A percentile compares a stretch with the other conserved stretches of the same genome.
Evolutionary conservation across 1,284 basidiomycete genomes (phyloP).

Genomic region (Gomphus sp.): DNA sequence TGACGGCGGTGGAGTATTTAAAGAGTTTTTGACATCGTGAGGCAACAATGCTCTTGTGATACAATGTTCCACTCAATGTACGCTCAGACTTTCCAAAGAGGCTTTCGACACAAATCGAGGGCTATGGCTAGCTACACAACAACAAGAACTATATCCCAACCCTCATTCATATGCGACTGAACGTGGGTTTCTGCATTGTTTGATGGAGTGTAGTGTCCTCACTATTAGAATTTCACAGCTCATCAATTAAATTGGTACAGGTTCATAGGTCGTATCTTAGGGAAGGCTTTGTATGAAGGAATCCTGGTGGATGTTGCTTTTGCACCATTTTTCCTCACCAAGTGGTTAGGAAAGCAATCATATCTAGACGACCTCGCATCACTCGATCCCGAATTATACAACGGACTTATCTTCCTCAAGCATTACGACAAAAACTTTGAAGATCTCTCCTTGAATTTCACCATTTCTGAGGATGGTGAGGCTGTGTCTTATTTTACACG

Average conservation of each 20-base stretch:
- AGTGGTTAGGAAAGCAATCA: constrained; percentile 87
- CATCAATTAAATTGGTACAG: constrained; percentile 89
- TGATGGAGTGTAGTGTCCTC: background rate
- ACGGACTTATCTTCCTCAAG: constrained; percentile 88
- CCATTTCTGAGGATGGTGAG: constrained; percentile 78
- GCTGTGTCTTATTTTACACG: constrained; percentile 5
- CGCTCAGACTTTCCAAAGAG: constrained; percentile 68
- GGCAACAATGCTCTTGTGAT: constrained; percentile 15
- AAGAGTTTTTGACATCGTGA: constrained; percentile 83
- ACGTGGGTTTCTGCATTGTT: constrained; percentile 33
- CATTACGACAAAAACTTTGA: constrained; percentile 86
- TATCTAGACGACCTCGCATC: constrained; percentile 88
- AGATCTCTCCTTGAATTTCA: constrained; percentile 90
- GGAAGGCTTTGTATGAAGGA: constrained; percentile 95
- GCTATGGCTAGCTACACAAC: constrained; percentile 83
- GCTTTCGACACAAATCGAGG: constrained; percentile 94
- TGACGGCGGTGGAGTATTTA: constrained; percentile 96
- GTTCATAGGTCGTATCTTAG: constrained; percentile 89
- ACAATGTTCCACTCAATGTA: background rate
- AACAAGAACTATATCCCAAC: constrained; percentile 93
- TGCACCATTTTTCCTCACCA: constrained; percentile 90
- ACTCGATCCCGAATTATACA: constrained; percentile 89
- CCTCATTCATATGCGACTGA: constrained; percentile 86
- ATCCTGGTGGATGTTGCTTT: constrained; percentile 96
- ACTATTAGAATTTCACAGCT: constrained; percentile 29